Percentiles rank a stretch among this genome's conserved stretches.
These are phyloP conservation scores for Torulaspora pretoriensis DNA, from an alignment of 1,139 yeast species.

Conservation along the genomic window DNA sequence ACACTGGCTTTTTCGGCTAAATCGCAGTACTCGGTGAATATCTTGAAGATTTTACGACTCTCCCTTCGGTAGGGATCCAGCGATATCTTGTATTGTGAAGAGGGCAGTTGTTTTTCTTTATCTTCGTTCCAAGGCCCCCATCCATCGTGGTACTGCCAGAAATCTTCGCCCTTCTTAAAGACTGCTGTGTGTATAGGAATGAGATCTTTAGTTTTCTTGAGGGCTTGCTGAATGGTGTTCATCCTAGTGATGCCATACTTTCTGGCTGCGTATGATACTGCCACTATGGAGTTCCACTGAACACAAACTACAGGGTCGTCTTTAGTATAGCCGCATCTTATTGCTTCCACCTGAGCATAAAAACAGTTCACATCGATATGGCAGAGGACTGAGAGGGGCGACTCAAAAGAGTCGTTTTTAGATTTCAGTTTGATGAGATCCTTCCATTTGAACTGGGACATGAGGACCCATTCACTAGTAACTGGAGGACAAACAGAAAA, in stretches of 20 bases:
- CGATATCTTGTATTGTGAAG: constrained; percentile 71
- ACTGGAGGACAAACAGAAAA: neutral
- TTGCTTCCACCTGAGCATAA: constrained; percentile 90
- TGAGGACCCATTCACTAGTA: constrained; percentile 7
- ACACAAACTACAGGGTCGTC: constrained; percentile 89
- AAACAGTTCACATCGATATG: constrained; percentile 92
- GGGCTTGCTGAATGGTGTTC: constrained; percentile 67
- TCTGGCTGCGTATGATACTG: constrained; percentile 86
- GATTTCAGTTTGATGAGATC: constrained; percentile 50
- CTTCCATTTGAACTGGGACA: constrained; percentile 44
- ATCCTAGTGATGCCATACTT: constrained; percentile 75
- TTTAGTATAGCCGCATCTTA: constrained; percentile 57
- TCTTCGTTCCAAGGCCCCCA: constrained; percentile 36
- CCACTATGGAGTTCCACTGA: constrained; percentile 87
- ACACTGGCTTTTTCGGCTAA: constrained; percentile 89
- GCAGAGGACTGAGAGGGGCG: constrained; percentile 77
- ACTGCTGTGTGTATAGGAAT: constrained; percentile 91
- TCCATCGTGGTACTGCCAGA: constrained; percentile 67
- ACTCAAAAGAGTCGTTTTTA: constrained; percentile 44
- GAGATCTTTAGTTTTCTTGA: constrained; percentile 66
- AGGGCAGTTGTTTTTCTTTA: constrained; percentile 37
- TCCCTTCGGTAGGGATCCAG: constrained; percentile 89
- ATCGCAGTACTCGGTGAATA: constrained; percentile 56
- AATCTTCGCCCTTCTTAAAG: constrained; percentile 76
- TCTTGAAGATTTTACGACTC: constrained; percentile 68